Evolutionary conservation across 768 basidiomycete species (phyloP).

Genomic region (Mrakia hoshinonis): DNA sequence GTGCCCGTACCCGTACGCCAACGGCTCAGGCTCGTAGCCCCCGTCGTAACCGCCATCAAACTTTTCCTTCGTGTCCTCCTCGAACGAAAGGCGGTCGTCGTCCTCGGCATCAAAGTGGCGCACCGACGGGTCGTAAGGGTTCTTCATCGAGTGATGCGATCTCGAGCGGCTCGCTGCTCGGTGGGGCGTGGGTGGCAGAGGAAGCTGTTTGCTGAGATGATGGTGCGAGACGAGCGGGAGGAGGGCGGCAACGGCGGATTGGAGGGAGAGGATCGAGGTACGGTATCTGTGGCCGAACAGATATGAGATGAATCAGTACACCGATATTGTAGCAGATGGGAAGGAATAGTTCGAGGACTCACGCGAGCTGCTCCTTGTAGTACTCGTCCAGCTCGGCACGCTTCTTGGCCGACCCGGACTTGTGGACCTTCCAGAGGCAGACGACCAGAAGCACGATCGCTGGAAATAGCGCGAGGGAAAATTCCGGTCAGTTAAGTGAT

Average conservation of each 20-base stretch:
- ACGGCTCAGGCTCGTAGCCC: not conserved
- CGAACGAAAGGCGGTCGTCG: not conserved
- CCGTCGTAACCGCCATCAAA: not conserved
- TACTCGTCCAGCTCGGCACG: slow-evolving; percentile 6
- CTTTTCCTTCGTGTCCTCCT: not conserved
- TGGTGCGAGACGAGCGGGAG: not conserved
- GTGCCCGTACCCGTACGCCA: not conserved
- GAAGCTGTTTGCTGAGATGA: not conserved
- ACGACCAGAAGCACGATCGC: not conserved
- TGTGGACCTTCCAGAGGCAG: not conserved
- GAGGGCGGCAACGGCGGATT: not conserved
- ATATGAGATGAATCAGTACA: not conserved
- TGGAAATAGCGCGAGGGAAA: not conserved
- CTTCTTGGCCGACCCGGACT: slow-evolving; percentile 1
- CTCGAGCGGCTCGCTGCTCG: not conserved
- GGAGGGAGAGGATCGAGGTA: not conserved
- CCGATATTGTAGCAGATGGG: not conserved
- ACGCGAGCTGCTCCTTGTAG: slow-evolving; percentile 15
- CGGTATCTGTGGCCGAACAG: not conserved
- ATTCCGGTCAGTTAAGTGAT: not conserved
- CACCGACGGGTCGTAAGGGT: not conserved
- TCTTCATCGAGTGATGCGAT: not conserved
- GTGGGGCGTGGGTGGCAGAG: not conserved
- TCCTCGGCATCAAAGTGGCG: too few relatives aligned
- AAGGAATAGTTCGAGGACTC: not conserved